These are phyloP conservation scores for Pulveroboletus ravenelii DNA, from an alignment of 768 basidiomycete species.

Conservation along the genomic window DNA sequence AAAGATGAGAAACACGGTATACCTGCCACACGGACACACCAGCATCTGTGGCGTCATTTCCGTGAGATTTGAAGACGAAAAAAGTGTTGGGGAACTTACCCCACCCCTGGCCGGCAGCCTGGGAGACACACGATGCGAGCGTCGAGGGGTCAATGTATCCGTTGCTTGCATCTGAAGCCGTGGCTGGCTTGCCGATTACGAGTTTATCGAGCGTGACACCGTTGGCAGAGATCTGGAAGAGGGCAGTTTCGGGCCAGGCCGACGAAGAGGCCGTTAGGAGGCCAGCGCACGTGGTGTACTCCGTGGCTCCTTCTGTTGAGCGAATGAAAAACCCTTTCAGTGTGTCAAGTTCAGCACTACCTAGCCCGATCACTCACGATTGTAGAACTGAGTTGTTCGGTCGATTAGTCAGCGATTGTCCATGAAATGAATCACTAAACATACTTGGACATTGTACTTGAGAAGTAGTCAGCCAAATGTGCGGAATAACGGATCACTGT, in stretches of 20 bases:
- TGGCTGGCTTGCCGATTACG: slow-evolving; percentile 54
- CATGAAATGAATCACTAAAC: neutral
- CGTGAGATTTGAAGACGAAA: neutral
- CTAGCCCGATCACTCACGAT: slow-evolving; percentile 15
- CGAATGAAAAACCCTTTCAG: neutral
- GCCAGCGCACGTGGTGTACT: slow-evolving; percentile 59
- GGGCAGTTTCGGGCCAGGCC: slow-evolving; percentile 57
- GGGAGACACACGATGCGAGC: slow-evolving; percentile 53
- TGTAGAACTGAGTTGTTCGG: slow-evolving; percentile 23
- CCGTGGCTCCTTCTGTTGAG: slow-evolving; percentile 49
- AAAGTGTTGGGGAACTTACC: slow-evolving; percentile 36
- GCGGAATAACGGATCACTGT: neutral
- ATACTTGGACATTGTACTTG: slow-evolving; percentile 38
- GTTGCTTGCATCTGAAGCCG: slow-evolving; percentile 37
- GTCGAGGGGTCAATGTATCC: slow-evolving; percentile 57
- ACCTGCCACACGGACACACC: slow-evolving; percentile 45
- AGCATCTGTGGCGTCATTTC: slow-evolving; percentile 19
- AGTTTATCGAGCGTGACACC: slow-evolving; percentile 47
- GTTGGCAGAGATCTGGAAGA: slow-evolving; percentile 48
- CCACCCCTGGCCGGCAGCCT: slow-evolving; percentile 65
- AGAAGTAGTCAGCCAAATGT: neutral
- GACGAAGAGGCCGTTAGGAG: slow-evolving; percentile 56
- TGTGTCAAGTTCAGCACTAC: neutral
- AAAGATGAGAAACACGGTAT: neutral
- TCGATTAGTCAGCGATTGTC: slow-evolving; percentile 1